Evolutionary conservation across 2,329 filamentous ascomycete genomes (phyloP), one percentile per base, ranked within the genome.

Genomic region (Truncatella angustata): DNA sequence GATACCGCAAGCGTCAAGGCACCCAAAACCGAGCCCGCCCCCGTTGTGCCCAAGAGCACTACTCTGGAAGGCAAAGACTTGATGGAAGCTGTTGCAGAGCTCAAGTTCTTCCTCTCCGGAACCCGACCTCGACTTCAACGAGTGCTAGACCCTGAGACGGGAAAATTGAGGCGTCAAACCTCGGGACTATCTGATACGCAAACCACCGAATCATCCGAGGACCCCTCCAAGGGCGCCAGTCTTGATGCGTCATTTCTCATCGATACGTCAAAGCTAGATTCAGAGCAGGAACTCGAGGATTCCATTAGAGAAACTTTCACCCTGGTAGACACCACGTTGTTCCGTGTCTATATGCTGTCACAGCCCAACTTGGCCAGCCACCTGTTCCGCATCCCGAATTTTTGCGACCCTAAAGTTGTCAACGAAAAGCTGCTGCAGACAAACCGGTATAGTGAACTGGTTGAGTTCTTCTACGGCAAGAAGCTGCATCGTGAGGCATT

Each of bases 381-480:
- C 0, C 80, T 99, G 0, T 97, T 99, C 73, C 91, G 94, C 21
- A 90, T 97, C 48, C 87, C 92, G 65, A 99, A 99, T 68, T 97
- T 97, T 66, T 97, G 94, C 68, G 93, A 99, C 62, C 93, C 94
- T 0, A 87, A 90, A 26, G 94, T 97, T 3, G 93, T 99, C 20
- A 94, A 96, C 66, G 90, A 96, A 69, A 91, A 91, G 62, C 76
- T 99, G 4, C 85, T 96, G 54, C 90, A 96, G 66, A 90, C 87
- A 36, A 89, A 89, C 53, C 85, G 92, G 28, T 97, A 96, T 70
- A 93, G 87, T 48, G 93, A 97, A 71, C 76, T 99, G 2, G 91
- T 99, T n/a, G 93, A 97, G 68, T 99, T 99, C 66, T 86, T 97
- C 60, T 91, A 95, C 63, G 94, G 94, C 57, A 99, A 99, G 73